phyloP scores from a whole-genome alignment of 805 yeast genomes.

The Limtongozyma cylindracea region DNA sequence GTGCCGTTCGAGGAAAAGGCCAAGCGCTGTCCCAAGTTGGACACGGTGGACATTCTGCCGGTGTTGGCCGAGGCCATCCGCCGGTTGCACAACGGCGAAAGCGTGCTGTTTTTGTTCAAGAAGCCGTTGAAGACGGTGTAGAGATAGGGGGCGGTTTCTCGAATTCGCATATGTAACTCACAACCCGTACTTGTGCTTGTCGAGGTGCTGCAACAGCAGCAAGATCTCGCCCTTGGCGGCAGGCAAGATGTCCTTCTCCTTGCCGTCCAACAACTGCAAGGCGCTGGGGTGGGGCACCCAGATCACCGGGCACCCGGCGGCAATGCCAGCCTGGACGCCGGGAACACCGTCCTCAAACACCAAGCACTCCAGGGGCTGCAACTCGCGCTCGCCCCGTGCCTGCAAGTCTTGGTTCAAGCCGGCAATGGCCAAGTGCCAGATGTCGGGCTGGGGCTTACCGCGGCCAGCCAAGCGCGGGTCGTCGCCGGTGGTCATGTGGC shows the following conservation, averaged over 20 bases:
- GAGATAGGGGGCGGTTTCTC: not conserved
- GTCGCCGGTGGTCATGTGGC: conserved; percentile 68
- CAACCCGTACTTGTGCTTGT: conserved; percentile 3
- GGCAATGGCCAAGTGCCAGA: conserved; percentile 64
- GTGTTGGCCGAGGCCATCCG: conserved; percentile 85
- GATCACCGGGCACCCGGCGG: conserved; percentile 66
- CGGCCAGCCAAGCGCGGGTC: conserved; percentile 68
- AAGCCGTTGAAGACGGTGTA: too few relatives aligned
- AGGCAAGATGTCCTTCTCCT: conserved; percentile 22
- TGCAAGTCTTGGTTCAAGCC: too few relatives aligned
- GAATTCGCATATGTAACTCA: not conserved
- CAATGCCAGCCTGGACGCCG: conserved; percentile 66
- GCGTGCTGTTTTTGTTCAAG: conserved; percentile 66
- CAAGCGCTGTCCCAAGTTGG: conserved; percentile 38
- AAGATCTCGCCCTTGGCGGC: conserved; percentile 24
- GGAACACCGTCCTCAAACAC: conserved; percentile 93
- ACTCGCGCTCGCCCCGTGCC: conserved; percentile 16
- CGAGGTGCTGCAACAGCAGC: conserved; percentile 2
- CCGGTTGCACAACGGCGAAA: conserved; percentile 89
- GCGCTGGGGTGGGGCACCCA: conserved; percentile 94
- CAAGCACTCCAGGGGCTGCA: conserved; percentile 35
- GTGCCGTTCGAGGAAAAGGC: conserved; percentile 57
- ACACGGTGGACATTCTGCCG: conserved; percentile 64
- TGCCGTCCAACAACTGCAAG: too few relatives aligned
- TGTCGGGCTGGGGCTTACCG: conserved; percentile 89